These are phyloP conservation scores for Myochromella boudieri DNA, from an alignment of 768 basidiomycete species.

Conservation along the genomic window DNA sequence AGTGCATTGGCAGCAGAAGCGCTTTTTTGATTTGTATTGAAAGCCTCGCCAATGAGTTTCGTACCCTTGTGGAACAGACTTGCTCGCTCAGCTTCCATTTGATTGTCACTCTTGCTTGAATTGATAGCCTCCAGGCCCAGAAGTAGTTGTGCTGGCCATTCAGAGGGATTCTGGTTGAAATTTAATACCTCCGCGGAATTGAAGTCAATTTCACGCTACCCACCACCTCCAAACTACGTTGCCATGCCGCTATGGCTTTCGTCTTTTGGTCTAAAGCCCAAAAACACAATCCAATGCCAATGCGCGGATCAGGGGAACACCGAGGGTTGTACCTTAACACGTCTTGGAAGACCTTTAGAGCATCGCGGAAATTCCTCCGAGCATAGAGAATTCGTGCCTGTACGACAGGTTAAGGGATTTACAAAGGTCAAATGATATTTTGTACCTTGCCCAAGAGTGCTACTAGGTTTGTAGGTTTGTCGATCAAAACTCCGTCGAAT, in stretches of 20 bases:
- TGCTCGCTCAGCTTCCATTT: slow-evolving; percentile 61
- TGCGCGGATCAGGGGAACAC: slow-evolving; percentile 88
- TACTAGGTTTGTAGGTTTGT: slow-evolving; percentile 83
- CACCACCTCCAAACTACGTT: slow-evolving; percentile 83
- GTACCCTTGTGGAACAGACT: slow-evolving; percentile 64
- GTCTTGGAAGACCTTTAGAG: slow-evolving; percentile 84
- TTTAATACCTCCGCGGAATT: not conserved
- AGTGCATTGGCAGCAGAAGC: slow-evolving; percentile 84
- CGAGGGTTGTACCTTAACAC: slow-evolving; percentile 75
- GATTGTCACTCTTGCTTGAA: slow-evolving; percentile 70
- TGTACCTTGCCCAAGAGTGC: slow-evolving; percentile 86
- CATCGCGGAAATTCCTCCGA: slow-evolving; percentile 70
- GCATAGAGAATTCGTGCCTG: slow-evolving; percentile 87
- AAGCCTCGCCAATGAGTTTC: slow-evolving; percentile 72
- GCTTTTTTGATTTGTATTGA: slow-evolving; percentile 75
- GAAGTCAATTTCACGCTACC: slow-evolving; percentile 25
- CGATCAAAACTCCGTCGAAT: slow-evolving; percentile 76
- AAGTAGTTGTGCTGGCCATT: slow-evolving; percentile 79
- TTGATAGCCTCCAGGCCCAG: slow-evolving; percentile 89
- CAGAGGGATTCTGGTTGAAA: slow-evolving; percentile 61
- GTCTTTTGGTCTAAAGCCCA: slow-evolving; percentile 86
- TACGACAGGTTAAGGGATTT: not conserved
- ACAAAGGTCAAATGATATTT: not conserved
- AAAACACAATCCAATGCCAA: slow-evolving; percentile 92
- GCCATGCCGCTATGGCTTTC: slow-evolving; percentile 88